Conservation (phyloP, 2,329 filamentous ascomycete genomes). For the Stemphylium beticola region DNA sequence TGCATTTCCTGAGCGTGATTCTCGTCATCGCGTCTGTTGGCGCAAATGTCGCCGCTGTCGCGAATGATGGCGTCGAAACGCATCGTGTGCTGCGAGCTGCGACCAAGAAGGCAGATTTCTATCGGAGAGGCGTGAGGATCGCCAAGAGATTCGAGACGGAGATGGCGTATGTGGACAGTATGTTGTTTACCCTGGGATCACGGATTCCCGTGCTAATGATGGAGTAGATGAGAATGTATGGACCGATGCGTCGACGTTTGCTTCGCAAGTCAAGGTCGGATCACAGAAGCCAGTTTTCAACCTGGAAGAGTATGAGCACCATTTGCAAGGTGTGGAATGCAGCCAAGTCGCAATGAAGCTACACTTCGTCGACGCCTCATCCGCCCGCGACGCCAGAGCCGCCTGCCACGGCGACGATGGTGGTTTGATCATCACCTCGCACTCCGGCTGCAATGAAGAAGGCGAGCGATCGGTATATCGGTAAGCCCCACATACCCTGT, state of each 20-base stretch:
- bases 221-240: slow-evolving; percentile 30
- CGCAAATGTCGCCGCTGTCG: slow-evolving; percentile 13
- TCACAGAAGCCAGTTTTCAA: slow-evolving; percentile 42
- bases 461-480: slow-evolving; percentile 45
- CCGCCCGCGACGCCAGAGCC: slow-evolving; percentile 34
- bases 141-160: slow-evolving; percentile 34
- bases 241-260: slow-evolving; percentile 37
- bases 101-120: slow-evolving; percentile 35
- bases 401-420: slow-evolving; percentile 31
- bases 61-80: slow-evolving; percentile 5
- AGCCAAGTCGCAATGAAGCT: slow-evolving; percentile 33
- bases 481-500: slow-evolving; percentile 19
- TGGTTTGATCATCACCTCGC: slow-evolving; percentile 48
- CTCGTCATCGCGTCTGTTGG: slow-evolving; percentile 23
- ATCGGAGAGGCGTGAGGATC: slow-evolving; percentile 34
- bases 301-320: slow-evolving; percentile 48
- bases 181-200: background rate
- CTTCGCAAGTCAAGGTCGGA: slow-evolving; percentile 41
- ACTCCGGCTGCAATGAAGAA: slow-evolving; percentile 45
- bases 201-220: slow-evolving; percentile 5
- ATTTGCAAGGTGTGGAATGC: slow-evolving; percentile 40
- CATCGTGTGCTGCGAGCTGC: slow-evolving; percentile 42
- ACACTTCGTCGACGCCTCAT: slow-evolving; percentile 33
- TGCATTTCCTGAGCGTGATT: slow-evolving; percentile 24
- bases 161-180: slow-evolving; percentile 45